Conservation (phyloP, 768 basidiomycete genomes). For the Piloderma croceum region DNA sequence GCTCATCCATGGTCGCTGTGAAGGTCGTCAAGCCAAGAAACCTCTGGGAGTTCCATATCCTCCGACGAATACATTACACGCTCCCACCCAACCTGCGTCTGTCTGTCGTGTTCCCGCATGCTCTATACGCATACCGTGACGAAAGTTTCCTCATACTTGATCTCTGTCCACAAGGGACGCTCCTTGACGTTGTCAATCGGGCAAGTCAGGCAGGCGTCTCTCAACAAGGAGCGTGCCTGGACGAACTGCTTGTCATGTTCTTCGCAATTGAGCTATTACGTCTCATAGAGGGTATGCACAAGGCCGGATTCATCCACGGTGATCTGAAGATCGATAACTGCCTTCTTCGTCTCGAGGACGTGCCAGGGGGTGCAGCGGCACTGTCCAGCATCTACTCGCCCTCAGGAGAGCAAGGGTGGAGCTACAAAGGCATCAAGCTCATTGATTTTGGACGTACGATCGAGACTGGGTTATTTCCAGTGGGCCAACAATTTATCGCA, state of each 20-base stretch:
- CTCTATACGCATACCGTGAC: conserved; percentile 78
- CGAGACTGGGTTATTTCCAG: conserved; percentile 78
- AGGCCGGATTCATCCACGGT: conserved; percentile 86
- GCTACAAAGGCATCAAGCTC: conserved; percentile 78
- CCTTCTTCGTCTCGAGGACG: conserved; percentile 84
- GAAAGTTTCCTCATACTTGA: conserved; percentile 90
- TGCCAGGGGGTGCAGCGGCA: conserved; percentile 59
- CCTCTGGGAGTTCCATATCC: conserved; percentile 88
- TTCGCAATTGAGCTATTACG: conserved; percentile 89
- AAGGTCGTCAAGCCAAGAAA: conserved; percentile 89
- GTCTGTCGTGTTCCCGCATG: conserved; percentile 73
- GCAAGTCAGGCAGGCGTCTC: conserved; percentile 70
- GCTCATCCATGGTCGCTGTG: conserved; percentile 63
- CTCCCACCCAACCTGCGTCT: conserved; percentile 54
- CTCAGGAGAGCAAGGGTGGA: conserved; percentile 80
- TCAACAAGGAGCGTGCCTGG: conserved; percentile 75
- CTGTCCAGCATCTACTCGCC: conserved; percentile 79
- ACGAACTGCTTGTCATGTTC: conserved; percentile 92
- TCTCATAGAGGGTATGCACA: conserved; percentile 77
- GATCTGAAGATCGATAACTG: conserved; percentile 99
- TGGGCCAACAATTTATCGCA: conserved; percentile 71
- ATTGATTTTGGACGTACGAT: conserved; percentile 98
- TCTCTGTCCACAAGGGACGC: conserved; percentile 84
- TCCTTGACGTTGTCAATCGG: conserved; percentile 88
- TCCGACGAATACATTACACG: conserved; percentile 67